Percentiles rank a stretch among this genome's conserved stretches.
Conservation (phyloP, 2,329 filamentous ascomycete species). For the Xylaria sp. region DNA sequence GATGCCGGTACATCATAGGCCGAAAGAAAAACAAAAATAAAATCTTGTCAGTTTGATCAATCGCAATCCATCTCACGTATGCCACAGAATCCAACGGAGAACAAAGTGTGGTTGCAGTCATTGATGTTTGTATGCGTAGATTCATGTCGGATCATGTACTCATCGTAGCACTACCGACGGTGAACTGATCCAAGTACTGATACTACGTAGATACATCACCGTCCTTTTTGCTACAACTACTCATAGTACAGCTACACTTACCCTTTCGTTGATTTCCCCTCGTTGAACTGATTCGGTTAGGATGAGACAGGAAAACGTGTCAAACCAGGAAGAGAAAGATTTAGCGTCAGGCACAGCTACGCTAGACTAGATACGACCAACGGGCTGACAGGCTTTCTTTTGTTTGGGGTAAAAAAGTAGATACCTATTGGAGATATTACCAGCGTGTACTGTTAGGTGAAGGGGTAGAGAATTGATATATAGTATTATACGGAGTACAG, state of each 20-base stretch:
- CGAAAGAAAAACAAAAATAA: too few relatives aligned
- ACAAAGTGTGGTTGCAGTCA: background rate
- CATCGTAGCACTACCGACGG: too few relatives aligned
- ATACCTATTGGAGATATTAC: too few relatives aligned
- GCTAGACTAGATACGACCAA: background rate
- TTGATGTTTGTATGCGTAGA: background rate
- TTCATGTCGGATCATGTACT: background rate
- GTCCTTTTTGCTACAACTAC: too few relatives aligned
- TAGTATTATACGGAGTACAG: too few relatives aligned
- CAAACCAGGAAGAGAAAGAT: background rate
- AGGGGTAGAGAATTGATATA: too few relatives aligned
- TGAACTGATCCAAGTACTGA: too few relatives aligned
- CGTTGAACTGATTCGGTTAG: background rate
- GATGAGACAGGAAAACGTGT: background rate
- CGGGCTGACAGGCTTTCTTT: background rate
- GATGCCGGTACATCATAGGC: background rate
- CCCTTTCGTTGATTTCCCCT: background rate
- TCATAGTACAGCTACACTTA: background rate
- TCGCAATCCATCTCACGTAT: background rate
- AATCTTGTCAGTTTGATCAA: conserved; percentile 4
- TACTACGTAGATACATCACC: too few relatives aligned
- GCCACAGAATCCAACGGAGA: background rate
- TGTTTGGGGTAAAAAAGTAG: background rate
- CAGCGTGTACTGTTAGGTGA: too few relatives aligned
- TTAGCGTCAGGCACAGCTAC: too few relatives aligned